These are phyloP conservation scores for Rhipidocladum racemiflorum DNA, from an alignment of 176 grass and related monocot genomes.

Conservation along the genomic window DNA sequence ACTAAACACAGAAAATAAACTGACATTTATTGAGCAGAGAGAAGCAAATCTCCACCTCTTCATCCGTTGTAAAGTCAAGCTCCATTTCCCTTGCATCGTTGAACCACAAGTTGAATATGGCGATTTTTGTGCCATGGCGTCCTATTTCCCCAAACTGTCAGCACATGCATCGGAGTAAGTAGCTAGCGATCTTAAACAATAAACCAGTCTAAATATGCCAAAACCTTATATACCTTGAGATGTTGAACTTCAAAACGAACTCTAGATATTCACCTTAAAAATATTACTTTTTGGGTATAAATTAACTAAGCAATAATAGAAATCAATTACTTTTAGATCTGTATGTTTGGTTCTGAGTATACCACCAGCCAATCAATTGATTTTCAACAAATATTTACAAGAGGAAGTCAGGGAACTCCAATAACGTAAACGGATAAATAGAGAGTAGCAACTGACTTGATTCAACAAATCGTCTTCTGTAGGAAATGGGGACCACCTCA, in stretches of 20 bases:
- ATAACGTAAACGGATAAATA: background rate
- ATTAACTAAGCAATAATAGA: background rate
- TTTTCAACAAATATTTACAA: background rate
- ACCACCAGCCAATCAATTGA: background rate
- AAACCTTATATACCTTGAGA: background rate
- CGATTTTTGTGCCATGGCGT: conserved; percentile 42
- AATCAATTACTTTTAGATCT: background rate
- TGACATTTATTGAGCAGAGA: background rate
- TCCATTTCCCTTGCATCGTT: conserved; percentile 45
- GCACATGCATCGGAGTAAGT: background rate
- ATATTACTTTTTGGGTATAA: background rate
- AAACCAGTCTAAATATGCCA: background rate
- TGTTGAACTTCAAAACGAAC: background rate
- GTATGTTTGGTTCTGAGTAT: background rate
- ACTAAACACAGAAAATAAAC: background rate
- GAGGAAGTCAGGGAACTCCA: background rate
- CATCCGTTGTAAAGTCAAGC: conserved; percentile 41
- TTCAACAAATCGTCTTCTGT: conserved; percentile 65
- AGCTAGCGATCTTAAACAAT: conserved; percentile 4
- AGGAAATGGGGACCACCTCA: conserved; percentile 68
- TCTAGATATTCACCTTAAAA: background rate
- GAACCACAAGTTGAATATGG: conserved; percentile 46
- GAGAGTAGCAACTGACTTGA: conserved; percentile 38
- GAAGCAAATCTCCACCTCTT: conserved; percentile 30
- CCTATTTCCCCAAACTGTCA: conserved; percentile 40